Base-by-base conservation (phyloP, 78 protist genomes). In the Blattamonas nauphoetae region DNA sequence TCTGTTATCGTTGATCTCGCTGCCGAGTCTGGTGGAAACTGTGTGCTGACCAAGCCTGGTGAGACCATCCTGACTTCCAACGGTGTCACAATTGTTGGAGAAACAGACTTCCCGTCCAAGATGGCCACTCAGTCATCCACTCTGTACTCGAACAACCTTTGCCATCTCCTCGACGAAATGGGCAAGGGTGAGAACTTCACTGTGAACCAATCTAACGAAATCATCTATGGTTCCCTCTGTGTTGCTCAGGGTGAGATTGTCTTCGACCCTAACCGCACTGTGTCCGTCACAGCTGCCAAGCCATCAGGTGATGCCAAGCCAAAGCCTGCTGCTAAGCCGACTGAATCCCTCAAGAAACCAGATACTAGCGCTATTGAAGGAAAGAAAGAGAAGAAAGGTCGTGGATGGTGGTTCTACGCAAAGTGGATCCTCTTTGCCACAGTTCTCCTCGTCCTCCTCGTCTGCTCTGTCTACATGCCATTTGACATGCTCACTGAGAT, bases 1-100 rank as follows among this genome's bases (percentile, higher is more conserved):
- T 89, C 96, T 1, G 99, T 98, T 32, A 45, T 94, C 0, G 98
- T 98, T 42, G 99, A 98, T 91, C 90, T 98, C 0, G 99, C 99
- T 0, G 97, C 99, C 36, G 93, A 88, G 71, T 87, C 96, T 0
- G 99, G 99, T 33, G 99, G 99, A n/a, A 97, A 97, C 91, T 55
- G 89, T n/a, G 90, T 0, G 45, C 5, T 44, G 78, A 91, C 92
- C 5, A 41, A 35, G 35, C 55, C 0, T 44, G 92, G 91, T 5
- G 5, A 90, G 88, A 38, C 3, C 36, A 85, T 46, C 41, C 44
- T 32, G 3, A 78, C 84, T 5, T 2, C 2, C 34, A 86, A 86
- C 55, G 97, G 95, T 36, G 98, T 96, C 33, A 86, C 88, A 0
- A 88, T 93, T 55, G 41, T 97, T 32, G 99, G 99, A 42, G 91